Conservation (phyloP, 805 yeast genomes). For the Debaryomyces hansenii region DNA sequence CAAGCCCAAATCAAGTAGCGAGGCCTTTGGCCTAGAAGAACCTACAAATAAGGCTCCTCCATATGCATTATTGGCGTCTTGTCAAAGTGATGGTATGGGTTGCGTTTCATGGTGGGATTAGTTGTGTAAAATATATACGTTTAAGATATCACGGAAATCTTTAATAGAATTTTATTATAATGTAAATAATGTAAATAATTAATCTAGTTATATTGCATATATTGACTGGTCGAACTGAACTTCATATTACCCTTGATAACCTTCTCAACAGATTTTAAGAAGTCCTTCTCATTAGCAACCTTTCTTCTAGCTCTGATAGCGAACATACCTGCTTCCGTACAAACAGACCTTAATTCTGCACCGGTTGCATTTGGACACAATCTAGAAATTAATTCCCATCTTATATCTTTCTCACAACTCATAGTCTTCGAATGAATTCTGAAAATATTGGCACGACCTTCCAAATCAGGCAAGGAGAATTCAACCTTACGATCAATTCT, state of each 20-base stretch:
- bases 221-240: slow-evolving; percentile 94
- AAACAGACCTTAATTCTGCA: slow-evolving; percentile 96
- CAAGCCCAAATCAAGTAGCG: slow-evolving; percentile 72
- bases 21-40: slow-evolving; percentile 41
- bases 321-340: slow-evolving; percentile 99
- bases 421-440: slow-evolving; percentile 96
- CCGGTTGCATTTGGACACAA: slow-evolving; percentile 98
- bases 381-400: slow-evolving; percentile 98
- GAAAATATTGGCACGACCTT: slow-evolving; percentile 97
- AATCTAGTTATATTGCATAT: slow-evolving; percentile 91
- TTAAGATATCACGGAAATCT: slow-evolving; percentile 1
- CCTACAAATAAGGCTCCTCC: slow-evolving; percentile 60
- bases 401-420: slow-evolving; percentile 95
- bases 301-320: slow-evolving; percentile 98
- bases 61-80: slow-evolving; percentile 81
- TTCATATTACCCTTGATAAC: slow-evolving; percentile 98
- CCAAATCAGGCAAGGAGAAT: slow-evolving; percentile 92
- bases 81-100: slow-evolving; percentile 97
- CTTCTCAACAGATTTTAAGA: slow-evolving; percentile 95
- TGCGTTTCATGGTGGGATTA: slow-evolving; percentile 95
- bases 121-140: slow-evolving; percentile 6
- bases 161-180: background rate
- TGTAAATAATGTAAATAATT: background rate
- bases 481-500: slow-evolving; percentile 99
- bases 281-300: slow-evolving; percentile 97